Percentiles rank a stretch among this genome's conserved stretches.
These are phyloP conservation scores for Lachnum nothofagi DNA, from an alignment of 2,329 filamentous ascomycete genomes.

Conservation along the genomic window DNA sequence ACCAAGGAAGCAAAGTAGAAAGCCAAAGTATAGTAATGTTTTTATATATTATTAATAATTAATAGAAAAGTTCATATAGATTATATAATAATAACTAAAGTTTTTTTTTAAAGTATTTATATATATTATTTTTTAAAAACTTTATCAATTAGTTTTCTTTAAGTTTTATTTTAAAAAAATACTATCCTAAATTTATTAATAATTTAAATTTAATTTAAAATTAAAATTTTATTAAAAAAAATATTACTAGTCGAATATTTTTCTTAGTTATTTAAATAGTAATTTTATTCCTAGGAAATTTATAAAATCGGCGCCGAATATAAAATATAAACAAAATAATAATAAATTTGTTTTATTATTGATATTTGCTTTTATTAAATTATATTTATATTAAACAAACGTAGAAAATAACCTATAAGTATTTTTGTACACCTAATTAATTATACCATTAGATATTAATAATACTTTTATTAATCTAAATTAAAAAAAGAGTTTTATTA, in stretches of 20 bases:
- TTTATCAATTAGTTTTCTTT: constrained; percentile 14
- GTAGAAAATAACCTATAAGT: constrained; percentile 11
- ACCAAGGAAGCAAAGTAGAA: constrained; percentile 12
- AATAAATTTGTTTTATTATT: constrained; percentile 63
- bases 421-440: constrained; percentile 7
- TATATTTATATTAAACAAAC: constrained; percentile 7
- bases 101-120: constrained; percentile 19
- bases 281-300: constrained; percentile 24
- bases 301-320: constrained; percentile 18
- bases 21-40: constrained; percentile 16
- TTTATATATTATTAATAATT: constrained; percentile 16
- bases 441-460: constrained; percentile 11
- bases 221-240: constrained; percentile 25
- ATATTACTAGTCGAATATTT: constrained; percentile 28
- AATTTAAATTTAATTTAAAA: constrained; percentile 19
- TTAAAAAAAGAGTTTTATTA: constrained; percentile 23
- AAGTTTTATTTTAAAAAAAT: constrained; percentile 19
- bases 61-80: constrained; percentile 18
- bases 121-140: constrained; percentile 23
- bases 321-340: constrained; percentile 45
- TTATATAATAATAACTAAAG: constrained; percentile 23
- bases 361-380: constrained; percentile 31
- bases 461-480: constrained; percentile 14
- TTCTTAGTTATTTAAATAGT: constrained; percentile 21
- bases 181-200: constrained; percentile 22